Evolutionary conservation across 805 yeast genomes (phyloP), one percentile per base, ranked within the genome.

Genomic region (Candida chilensis): DNA sequence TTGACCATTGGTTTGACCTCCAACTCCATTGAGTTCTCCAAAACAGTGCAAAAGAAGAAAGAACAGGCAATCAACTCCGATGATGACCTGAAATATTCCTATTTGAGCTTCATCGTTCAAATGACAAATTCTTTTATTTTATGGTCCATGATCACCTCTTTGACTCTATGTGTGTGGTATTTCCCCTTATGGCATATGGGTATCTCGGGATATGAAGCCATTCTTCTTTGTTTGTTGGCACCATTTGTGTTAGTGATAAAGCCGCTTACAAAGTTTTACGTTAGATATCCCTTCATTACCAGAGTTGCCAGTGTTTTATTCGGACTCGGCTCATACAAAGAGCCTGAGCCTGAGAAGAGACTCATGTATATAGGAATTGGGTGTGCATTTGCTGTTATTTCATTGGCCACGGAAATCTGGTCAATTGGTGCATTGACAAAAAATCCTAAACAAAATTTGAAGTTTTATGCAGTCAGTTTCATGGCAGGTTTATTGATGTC

Each of bases 111-210:
- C 24, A 16, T 62, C 3, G 48, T 63, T 27, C 68, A 73, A 44
- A 49, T 66, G 11, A 47, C 73, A 45, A 87, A 88, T 48, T 67
- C 90, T 3, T 78, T 74, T 48, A 64, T 85, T 33, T 85, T 84
- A 51, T 92, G 96, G 96, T 67, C 96, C 0, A 77, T 78, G 15
- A 39, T 75, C 26, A 82, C 97, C 3, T 74, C 95, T 0, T 61
- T 92, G 35, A 80, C 86, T 27, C 69, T 92, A 33, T 77, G 92
- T 47, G 77, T 92, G 30, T 92, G 98, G 98, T 85, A 84, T 60
- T 92, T 92, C 67, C 98, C 98, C 8, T 64, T 92, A 38, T 92
- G 98, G 98, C 73, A 82, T 49, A 87, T 92, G 96, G 97, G 96
- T 5, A 80, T 92, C 27, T 82, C 95, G 2, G 98, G 98, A 4